Base-by-base conservation (phyloP, 169 alveolate genomes). In the Cryptosporidium bovis region DNA sequence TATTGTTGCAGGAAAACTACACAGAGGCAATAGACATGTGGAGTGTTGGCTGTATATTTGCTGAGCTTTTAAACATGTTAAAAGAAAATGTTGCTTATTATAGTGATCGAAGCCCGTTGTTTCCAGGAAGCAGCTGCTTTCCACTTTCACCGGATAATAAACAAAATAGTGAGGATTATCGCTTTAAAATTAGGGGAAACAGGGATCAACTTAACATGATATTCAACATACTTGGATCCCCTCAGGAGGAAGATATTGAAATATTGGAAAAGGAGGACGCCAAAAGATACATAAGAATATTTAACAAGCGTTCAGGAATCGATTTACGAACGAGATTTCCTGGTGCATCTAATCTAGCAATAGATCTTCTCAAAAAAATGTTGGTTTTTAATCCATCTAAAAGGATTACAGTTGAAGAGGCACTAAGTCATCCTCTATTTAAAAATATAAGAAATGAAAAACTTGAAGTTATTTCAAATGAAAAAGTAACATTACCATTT, bases 1-100 rank as follows among this genome's bases (percentile, higher is more conserved):
- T 98, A 66, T 87, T 97, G 62, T 90, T 97, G 64, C 99, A 97
- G 83, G 98, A 97, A 71, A 97, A 97, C 91, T 98, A 98, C 93
- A 97, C 98, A 16, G 97, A 97, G 62, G 99, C 99, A 18, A 98
- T 98, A 29, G 99, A 98, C 90, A 97, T 98, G 53, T 98, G 99
- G 99, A 95, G 99, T 3, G 77, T 93, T 16, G 99, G 99, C 10
- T 97, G 99, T 83, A 97, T 98, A 29, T 97, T 96, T 84, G 99
- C 98, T 3, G 99, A 97, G 89, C 93, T 97, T 33, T 90, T 97
- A 68, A 96, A 93, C 62, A 97, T 97, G 99, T 90, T 96, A 90
- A 95, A 96, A 84, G 97, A 94, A 85, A 97, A 97, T 90, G 96
- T 95, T 10, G 95, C 97, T 16, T 96, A 97, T 65, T 96, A 96